Percentiles rank a stretch among this genome's conserved stretches.
These are phyloP conservation scores for Emergomyces africanus DNA, from an alignment of 2,329 filamentous ascomycete species.

Conservation along the genomic window DNA sequence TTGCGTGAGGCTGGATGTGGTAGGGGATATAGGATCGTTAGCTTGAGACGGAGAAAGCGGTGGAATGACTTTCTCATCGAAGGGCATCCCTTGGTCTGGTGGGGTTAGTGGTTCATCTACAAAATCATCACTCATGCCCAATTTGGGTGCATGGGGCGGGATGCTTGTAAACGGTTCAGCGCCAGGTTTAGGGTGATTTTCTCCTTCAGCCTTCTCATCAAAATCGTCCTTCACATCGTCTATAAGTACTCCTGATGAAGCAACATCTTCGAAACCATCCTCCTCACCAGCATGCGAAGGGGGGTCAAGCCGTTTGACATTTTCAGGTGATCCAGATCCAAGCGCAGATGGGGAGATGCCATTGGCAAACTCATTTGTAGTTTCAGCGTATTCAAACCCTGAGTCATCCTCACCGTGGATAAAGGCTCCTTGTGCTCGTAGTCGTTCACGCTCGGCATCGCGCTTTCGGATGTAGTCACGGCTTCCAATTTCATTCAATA, in stretches of 20 bases:
- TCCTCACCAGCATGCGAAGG: slow-evolving; percentile 74
- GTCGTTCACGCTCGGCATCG: slow-evolving; percentile 66
- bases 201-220: slow-evolving; percentile 38
- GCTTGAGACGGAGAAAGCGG: slow-evolving; percentile 7
- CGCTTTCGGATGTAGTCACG: slow-evolving; percentile 72
- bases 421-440: slow-evolving; percentile 64
- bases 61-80: slow-evolving; percentile 7
- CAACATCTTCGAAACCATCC: slow-evolving; percentile 88
- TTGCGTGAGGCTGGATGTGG: slow-evolving; percentile 41
- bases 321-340: slow-evolving; percentile 44
- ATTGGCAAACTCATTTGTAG: slow-evolving; percentile 31
- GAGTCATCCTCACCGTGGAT: slow-evolving; percentile 34
- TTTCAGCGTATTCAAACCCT: slow-evolving; percentile 44
- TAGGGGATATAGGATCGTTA: slow-evolving; percentile 34
- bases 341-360: slow-evolving; percentile 25
- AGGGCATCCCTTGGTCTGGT: slow-evolving; percentile 27
- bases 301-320: slow-evolving; percentile 58
- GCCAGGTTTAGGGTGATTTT: slow-evolving; percentile 14
- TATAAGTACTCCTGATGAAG: slow-evolving; percentile 53
- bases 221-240: slow-evolving; percentile 62
- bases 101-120: slow-evolving; percentile 67
- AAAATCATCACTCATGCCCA: slow-evolving; percentile 55
- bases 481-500: slow-evolving; percentile 82
- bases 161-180: slow-evolving; percentile 13
- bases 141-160: slow-evolving; percentile 27